A percentile compares a stretch with the other conserved stretches of the same genome.
These are phyloP conservation scores for Vicia faba DNA, from an alignment of 306 rosid genomes.

Conservation along the genomic window DNA sequence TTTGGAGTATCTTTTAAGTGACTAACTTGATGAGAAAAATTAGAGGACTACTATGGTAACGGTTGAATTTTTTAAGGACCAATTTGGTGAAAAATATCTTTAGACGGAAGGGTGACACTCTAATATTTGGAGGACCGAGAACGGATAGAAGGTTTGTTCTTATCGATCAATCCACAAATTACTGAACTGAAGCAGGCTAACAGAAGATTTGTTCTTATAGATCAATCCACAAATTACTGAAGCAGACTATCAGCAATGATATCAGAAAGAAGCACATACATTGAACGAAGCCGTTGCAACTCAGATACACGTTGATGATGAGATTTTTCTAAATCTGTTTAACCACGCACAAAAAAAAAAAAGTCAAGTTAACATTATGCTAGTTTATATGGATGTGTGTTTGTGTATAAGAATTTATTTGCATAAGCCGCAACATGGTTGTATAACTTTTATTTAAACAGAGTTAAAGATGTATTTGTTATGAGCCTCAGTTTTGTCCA, in stretches of 20 bases:
- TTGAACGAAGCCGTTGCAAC: constrained; percentile 86
- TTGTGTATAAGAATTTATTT: neutral
- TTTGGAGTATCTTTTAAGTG: constrained; percentile 4
- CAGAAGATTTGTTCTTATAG: neutral
- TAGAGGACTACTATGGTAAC: neutral
- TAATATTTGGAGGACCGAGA: neutral
- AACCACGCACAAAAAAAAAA: constrained; percentile 36
- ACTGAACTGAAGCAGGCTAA: constrained; percentile 14
- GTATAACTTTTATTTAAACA: constrained; percentile 8
- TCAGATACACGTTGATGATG: constrained; percentile 96
- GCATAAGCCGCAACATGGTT: constrained; percentile 15
- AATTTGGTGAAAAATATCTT: constrained; percentile 5
- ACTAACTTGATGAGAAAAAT: neutral
- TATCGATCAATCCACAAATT: constrained; percentile 9
- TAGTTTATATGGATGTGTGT: neutral
- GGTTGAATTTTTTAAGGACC: neutral
- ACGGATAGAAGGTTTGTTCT: neutral
- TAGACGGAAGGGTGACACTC: constrained; percentile 2
- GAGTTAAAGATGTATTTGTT: constrained; percentile 7
- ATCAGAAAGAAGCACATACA: constrained; percentile 56
- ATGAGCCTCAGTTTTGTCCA: constrained; percentile 24
- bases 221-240: constrained; percentile 19
- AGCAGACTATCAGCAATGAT: constrained; percentile 22
- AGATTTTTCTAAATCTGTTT: constrained; percentile 88
- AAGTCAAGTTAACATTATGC: constrained; percentile 7